Base-by-base conservation (phyloP, 352 stramenopile genomes). In the Pythium diclinum region DNA sequence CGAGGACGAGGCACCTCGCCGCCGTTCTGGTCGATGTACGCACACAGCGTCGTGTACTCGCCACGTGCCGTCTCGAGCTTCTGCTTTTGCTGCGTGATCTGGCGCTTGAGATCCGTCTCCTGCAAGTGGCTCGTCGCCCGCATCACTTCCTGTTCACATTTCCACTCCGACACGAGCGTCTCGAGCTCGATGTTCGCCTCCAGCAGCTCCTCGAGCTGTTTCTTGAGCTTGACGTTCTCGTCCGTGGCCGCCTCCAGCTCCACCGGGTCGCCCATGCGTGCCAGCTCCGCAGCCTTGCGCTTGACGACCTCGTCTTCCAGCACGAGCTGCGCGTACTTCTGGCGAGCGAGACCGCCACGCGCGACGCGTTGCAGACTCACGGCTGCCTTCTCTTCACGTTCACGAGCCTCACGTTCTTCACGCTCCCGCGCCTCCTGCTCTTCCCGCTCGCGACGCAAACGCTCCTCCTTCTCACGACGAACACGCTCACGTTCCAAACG, bases 111-210 rank as follows among this genome's bases (percentile, higher is more conserved):
- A 36, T 91, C 78, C 4, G 85, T 69, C 55, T 81, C 71, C 47
- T 80, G 79, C 7, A 88, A 59, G 38, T 79, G 75, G 60, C 75
- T 86, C 3, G 79, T 84, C 16, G 79, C 79, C n/a, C 78, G 69
- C 6, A 88, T 36, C 25, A 89, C 77, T 13, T 89, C 72, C 36
- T 77, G 71, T 33, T 89, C 75, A 44, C 73, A 84, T 8, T 72
- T 72, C 63, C 77, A 83, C 63, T 91, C 82, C 10, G 73, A 72
- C 63, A 88, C 79, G 32, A 84, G 71, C 8, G 69, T 67, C 55
- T 91, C 75, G 28, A 91, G 56, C 60, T 89, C 78, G 44, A 79
- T 67, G 66, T 89, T 91, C 13, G 64, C 73, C 59, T 79, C 74
- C n/a, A 87, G 60, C 6, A 92, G 68, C 51, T 88, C 75, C 32